Percentiles rank a stretch among this genome's conserved stretches.
Evolutionary conservation across 192 early-diverging fungal species (phyloP).

Genomic region (Coemansia sp.): DNA sequence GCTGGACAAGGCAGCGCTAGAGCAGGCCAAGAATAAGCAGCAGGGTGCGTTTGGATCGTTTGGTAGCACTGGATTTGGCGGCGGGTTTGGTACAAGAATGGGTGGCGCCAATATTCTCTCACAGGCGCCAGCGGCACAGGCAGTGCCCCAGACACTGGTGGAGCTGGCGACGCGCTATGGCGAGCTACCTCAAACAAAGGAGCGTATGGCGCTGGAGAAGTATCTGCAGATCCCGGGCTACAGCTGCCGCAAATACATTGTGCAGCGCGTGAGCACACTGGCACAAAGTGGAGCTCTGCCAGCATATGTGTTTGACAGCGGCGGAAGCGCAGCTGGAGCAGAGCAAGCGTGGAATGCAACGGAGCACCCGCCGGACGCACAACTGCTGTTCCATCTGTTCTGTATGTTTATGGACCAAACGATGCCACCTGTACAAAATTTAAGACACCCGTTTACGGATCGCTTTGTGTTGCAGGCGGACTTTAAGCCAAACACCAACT

Average conservation of each 20-base stretch:
- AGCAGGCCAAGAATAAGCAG: conserved; percentile 27
- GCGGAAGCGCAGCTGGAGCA: conserved; percentile 10
- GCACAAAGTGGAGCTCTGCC: conserved; percentile 44
- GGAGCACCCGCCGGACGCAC: conserved; percentile 55
- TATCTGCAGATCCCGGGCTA: conserved; percentile 48
- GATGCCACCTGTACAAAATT: conserved; percentile 53
- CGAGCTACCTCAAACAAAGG: conserved; percentile 42
- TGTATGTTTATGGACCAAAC: conserved; percentile 60
- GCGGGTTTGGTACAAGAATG: conserved; percentile 18
- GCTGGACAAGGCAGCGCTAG: conserved; percentile 33
- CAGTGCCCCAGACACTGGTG: conserved; percentile 34
- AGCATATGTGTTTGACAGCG: conserved; percentile 42
- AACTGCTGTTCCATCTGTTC: conserved; percentile 64
- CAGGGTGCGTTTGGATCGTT: background rate
- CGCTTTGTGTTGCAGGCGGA: conserved; percentile 57
- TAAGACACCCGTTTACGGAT: conserved; percentile 58
- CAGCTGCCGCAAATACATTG: conserved; percentile 41
- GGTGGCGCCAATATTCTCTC: conserved; percentile 9
- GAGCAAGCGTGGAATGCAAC: conserved; percentile 33
- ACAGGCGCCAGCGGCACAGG: conserved; percentile 4
- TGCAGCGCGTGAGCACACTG: conserved; percentile 43
- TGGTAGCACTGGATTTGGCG: conserved; percentile 18
- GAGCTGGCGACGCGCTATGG: conserved; percentile 42
- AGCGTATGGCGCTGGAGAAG: conserved; percentile 54
- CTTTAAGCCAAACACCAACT: conserved; percentile 48